Evolutionary conservation across 2,329 filamentous ascomycete genomes (phyloP), one percentile per base, ranked within the genome.

Genomic region (Penicillium sp.): DNA sequence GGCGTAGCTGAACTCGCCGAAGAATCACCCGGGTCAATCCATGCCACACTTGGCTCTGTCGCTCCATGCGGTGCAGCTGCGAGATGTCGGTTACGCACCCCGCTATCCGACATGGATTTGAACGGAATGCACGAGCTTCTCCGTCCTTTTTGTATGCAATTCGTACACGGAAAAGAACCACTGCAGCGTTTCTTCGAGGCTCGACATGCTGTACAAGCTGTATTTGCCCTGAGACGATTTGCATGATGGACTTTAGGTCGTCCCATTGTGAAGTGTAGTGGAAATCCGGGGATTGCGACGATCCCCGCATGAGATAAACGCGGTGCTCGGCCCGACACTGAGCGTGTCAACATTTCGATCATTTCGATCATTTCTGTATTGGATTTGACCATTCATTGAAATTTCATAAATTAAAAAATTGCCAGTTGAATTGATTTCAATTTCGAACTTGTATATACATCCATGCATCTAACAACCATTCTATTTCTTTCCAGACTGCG

Each of bases 161-260:
- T 67, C 0, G 64, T 60, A 44, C 73, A 75, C 1, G 73, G 73
- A 2, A 68, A 66, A 0, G 62, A 64, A 7, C 68, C 71, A 38
- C 67, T 69, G 50, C 73, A 76, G 44, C 70, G 60, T 54, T 73
- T 75, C 56, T 75, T 75, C 6, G 71, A 67, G 10, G 63, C 59
- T 18, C 70, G 66, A 46, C 73, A 76, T 4, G 65, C 53, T 31
- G 64, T 61, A 45, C 73, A 75, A 6, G 73, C 73, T 39, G 72
- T 68, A 14, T 64, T 65, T 11, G 70, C 69, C 27, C 73, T 65
- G 39, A 69, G 66, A 3, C 73, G 68, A 42, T 74, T 67, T 32
- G 68, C 66, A 1, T 70, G 69, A 12, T 62, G 64, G 14, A 76
- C 71, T 46, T 69, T 74, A 9, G 72, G 71, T 14, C 73, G 71